phyloP scores from a whole-genome alignment of 768 basidiomycete genomes.

The Naganishia onofrii region DNA sequence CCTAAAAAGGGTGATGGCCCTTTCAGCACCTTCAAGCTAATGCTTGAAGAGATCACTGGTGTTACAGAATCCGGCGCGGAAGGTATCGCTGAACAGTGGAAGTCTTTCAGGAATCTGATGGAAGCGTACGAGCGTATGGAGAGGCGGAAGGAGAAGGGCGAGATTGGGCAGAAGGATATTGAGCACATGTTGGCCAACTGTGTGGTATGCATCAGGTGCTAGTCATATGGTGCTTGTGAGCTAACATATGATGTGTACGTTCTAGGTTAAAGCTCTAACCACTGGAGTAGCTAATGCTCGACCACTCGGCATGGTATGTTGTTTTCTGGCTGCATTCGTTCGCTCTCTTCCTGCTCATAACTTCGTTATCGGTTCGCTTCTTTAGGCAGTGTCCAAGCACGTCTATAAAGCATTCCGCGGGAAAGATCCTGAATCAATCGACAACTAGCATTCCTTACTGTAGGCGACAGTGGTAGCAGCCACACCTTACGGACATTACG shows the following conservation, averaged over 20 bases:
- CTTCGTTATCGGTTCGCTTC: too few species aligned
- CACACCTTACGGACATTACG: not conserved
- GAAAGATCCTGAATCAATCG: conserved; percentile 19
- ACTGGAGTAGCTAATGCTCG: conserved; percentile 28
- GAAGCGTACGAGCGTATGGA: conserved; percentile 45
- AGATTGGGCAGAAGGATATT: conserved; percentile 21
- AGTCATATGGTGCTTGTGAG: not conserved
- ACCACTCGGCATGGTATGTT: conserved; percentile 23
- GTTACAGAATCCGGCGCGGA: conserved; percentile 45
- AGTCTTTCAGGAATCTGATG: conserved; percentile 46
- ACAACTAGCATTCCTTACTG: not conserved
- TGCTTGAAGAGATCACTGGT: conserved; percentile 49
- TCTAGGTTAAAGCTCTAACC: conserved; percentile 24
- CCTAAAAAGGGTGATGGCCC: conserved; percentile 37
- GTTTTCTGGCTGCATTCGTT: not conserved
- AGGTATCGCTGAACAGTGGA: conserved; percentile 43
- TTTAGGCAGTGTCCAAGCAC: conserved; percentile 24
- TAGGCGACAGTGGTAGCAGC: not conserved
- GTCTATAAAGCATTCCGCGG: conserved; percentile 25
- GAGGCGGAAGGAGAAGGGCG: conserved; percentile 33
- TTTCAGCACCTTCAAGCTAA: conserved; percentile 43
- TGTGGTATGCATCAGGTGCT: conserved; percentile 33
- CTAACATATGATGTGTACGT: too few species aligned
- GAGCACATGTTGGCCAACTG: conserved; percentile 42
- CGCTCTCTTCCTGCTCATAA: not conserved